Base-by-base conservation (phyloP, 73 alveolate species). In the Paramecium primaurelia region DNA sequence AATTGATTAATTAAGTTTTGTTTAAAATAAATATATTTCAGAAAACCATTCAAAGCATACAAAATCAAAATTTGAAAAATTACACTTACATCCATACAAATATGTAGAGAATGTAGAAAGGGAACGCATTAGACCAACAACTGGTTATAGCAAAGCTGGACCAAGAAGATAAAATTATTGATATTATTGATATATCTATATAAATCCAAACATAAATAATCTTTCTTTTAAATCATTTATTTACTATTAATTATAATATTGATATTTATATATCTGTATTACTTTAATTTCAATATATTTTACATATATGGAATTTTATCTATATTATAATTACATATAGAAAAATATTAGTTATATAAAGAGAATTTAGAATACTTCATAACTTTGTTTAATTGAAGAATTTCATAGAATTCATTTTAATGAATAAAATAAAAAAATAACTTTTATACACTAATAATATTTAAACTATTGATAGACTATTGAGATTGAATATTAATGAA, bases 31-130 rank as follows among this genome's bases (percentile, higher is more conserved):
- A 36, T 73, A 30, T 38, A 22, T 73, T 16, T 22, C 40, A 12
- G 87, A 37, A 40, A 73, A 73, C 4, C 47, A 37, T n/a, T 73
- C 75, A 26, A 80, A 36, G 18, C 58, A 80, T 45, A 26, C 91
- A 0, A 80, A 49, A 80, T 32, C 91, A 1, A 80, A 47, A 42
- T 40, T 80, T 42, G 87, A 73, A 37, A 80, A 80, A 47, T n/a
- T 32, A 6, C 91, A 80, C 14, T 47, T 45, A 42, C 38, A 80
- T 80, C 91, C 91, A n/a, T 80, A 80, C 22, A 80, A 80, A 47
- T 80, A 44, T 26, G 91, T 80, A 1, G 88, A 75, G 8, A 75
- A 75, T 68, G 47, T 68, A 22, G 87, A 73, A 73, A 73, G 59
- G 2, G 87, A 73, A 38, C 28, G 87, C 10, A 38, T 37, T 16